phyloP scores from a whole-genome alignment of 1,139 yeast genomes.

The Eremothecium cymbalariae region DNA sequence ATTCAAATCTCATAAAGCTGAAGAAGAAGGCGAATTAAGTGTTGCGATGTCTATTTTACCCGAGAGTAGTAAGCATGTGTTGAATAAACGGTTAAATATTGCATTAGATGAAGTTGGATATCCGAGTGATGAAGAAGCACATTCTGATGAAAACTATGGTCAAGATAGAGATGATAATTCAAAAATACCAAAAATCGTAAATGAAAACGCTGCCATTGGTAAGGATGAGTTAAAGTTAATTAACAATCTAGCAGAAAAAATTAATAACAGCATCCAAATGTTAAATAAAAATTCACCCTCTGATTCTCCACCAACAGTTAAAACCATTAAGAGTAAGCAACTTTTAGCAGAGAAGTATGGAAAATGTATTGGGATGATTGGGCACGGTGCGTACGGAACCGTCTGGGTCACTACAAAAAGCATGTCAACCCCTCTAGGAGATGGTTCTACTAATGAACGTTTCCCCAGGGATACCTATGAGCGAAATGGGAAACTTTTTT shows the following conservation, averaged over 20 bases:
- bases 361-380: slow-evolving; percentile 51
- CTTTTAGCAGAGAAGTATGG: slow-evolving; percentile 47
- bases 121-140: slow-evolving; percentile 11
- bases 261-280: slow-evolving; percentile 22
- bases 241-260: slow-evolving; percentile 40
- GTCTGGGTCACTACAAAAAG: slow-evolving; percentile 47
- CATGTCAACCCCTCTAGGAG: slow-evolving; percentile 17
- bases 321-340: slow-evolving; percentile 26
- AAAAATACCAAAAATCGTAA: slow-evolving; percentile 32
- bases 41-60: slow-evolving; percentile 27
- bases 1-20: slow-evolving; percentile 23
- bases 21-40: slow-evolving; percentile 20
- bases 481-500: slow-evolving; percentile 33
- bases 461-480: slow-evolving; percentile 21
- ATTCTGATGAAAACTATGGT: slow-evolving; percentile 23
- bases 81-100: background rate
- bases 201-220: slow-evolving; percentile 46
- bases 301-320: slow-evolving; percentile 16
- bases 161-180: slow-evolving; percentile 29
- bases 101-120: slow-evolving; percentile 27
- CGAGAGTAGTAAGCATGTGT: slow-evolving; percentile 7
- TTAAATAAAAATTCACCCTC: slow-evolving; percentile 18
- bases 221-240: slow-evolving; percentile 47
- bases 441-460: slow-evolving; percentile 25
- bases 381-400: slow-evolving; percentile 64